Base-by-base conservation (phyloP, 2,329 filamentous ascomycete species). In the Xylaria multiplex region DNA sequence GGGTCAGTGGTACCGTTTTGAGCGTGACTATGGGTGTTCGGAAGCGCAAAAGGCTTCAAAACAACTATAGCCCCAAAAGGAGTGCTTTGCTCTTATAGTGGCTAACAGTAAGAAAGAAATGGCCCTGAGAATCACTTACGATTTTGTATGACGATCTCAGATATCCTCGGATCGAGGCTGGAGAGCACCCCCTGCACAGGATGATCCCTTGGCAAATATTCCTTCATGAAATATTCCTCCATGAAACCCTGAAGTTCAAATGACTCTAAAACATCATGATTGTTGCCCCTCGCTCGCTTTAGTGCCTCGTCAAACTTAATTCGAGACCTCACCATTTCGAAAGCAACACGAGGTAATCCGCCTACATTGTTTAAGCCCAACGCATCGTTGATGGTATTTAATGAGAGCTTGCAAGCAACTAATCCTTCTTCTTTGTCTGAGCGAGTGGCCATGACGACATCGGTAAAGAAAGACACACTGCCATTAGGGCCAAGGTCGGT, bases 401-500 rank as follows among this genome's bases (percentile, higher is more conserved):
- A 64, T 69, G 77, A 81, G 67, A 81, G 85, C 30, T 76, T 76
- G 52, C 65, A 72, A 35, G 74, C 80, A 69, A 69, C 69, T 64
- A 63, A 63, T 69, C 67, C 56, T 53, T 57, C 16, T 46, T 27
- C 65, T 19, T 50, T 70, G 56, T 30, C 70, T 19, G n/a, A 62
- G 43, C 1, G 69, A 43, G 59, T 70, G 66, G 37, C 76, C 65
- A 30, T 75, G 40, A 30, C 82, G 1, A 95, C 77, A 54, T 93
- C 90, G 62, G 85, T 83, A 35, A 97, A 85, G 63, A 95, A 90
- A 0, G 89, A 81, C 0, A 97, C 88, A 0, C 83, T 81, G 0
- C 90, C 90, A 1, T 83, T 69, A 0, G 75, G 55, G 0, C 89
- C 90, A 8, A 95, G 83, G 64, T 93, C 85, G 75, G 94, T 90